Evolutionary conservation across 805 yeast genomes (phyloP), one percentile per base, ranked within the genome.

Genomic region (Cephaloascus fragrans): DNA sequence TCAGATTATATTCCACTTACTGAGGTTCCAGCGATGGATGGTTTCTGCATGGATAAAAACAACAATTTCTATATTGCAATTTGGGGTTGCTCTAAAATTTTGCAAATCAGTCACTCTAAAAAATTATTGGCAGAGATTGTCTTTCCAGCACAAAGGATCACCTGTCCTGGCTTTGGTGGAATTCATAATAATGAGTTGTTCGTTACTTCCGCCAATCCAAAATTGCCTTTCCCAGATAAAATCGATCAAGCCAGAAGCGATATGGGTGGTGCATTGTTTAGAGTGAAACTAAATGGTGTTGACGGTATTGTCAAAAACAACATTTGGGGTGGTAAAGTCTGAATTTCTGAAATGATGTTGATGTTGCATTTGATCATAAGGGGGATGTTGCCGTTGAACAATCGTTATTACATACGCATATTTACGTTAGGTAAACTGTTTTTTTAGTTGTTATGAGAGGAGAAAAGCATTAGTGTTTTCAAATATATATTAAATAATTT

Each of bases 281-380:
- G 33, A 31, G 33, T 31, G n/a, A 31, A 31, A 16, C n/a, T 31
- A 9, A 16, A 31, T 16, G 33, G 33, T 31, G 33, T 31, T 14
- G 8, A 49, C 38, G 73, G 72, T 37, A 32, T 53, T 19, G 41
- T 45, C n/a, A 57, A 59, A 41, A 51, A 54, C 43, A 42, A 39
- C 18, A 31, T 31, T 14, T 55, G 57, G 58, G 38, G 34, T 14
- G 57, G 56, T 8, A n/a, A n/a, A n/a, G n/a, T n/a, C n/a, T n/a
- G n/a, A n/a, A n/a, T n/a, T n/a, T n/a, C n/a, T n/a, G n/a, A n/a
- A n/a, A n/a, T n/a, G n/a, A n/a, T n/a, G n/a, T n/a, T n/a, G n/a
- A n/a, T n/a, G n/a, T n/a, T n/a, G n/a, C n/a, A n/a, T n/a, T n/a
- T n/a, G n/a, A n/a, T n/a, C n/a, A n/a, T n/a, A n/a, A n/a, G n/a